phyloP scores from a whole-genome alignment of 139 green algal genomes.

The Protoeuglena noctilucae region DNA sequence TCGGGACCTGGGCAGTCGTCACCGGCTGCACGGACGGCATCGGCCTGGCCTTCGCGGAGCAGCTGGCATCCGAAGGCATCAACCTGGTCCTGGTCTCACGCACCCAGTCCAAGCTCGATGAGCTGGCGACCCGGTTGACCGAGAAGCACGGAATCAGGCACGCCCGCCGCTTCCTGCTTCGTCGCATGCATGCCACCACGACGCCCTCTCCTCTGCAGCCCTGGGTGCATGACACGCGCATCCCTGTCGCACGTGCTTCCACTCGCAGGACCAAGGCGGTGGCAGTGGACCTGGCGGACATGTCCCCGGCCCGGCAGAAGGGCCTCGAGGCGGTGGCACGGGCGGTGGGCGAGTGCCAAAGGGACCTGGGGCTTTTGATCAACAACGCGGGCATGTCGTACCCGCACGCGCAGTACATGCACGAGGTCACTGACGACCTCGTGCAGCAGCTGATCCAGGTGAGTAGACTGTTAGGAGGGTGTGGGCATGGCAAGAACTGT shows the following conservation, averaged over 20 bases:
- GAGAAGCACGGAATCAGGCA: constrained; percentile 33
- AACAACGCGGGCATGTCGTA: constrained; percentile 77
- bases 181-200: too few species aligned
- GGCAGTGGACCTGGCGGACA: too few species aligned
- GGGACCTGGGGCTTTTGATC: constrained; percentile 62
- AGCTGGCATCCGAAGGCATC: constrained; percentile 28
- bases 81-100: constrained; percentile 58
- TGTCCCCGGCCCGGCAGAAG: constrained; percentile 28
- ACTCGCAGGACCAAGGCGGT: too few species aligned
- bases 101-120: constrained; percentile 41
- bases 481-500: too few species aligned
- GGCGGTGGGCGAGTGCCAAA: too few species aligned
- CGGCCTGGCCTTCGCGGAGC: constrained; percentile 38
- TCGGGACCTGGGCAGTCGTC: constrained; percentile 50
- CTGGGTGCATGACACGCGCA: too few species aligned
- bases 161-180: too few species aligned
- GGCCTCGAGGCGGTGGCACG: too few species aligned
- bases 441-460: constrained; percentile 38
- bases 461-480: too few species aligned
- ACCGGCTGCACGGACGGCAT: constrained; percentile 72
- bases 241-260: too few species aligned
- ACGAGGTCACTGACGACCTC: constrained; percentile 21
- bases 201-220: too few species aligned
- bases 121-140: constrained; percentile 21
- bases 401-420: constrained; percentile 51